These are phyloP conservation scores for Saitozyma sp. DNA, from an alignment of 768 basidiomycete genomes.

Conservation along the genomic window DNA sequence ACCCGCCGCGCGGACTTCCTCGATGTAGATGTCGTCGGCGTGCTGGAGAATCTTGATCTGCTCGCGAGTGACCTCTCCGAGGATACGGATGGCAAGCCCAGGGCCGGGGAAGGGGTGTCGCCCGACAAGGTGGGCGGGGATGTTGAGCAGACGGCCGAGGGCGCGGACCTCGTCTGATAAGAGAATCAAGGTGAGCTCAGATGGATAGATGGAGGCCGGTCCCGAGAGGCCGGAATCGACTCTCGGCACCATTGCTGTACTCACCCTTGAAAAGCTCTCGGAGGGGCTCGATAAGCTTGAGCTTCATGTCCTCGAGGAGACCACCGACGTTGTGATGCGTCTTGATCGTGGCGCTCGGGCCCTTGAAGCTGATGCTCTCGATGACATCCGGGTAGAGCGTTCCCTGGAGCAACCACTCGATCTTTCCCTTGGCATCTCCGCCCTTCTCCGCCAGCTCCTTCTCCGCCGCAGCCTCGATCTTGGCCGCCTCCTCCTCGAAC, in stretches of 20 bases:
- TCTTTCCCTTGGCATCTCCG: constrained; percentile 76
- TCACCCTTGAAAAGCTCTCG: constrained; percentile 96
- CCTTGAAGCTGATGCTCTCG: constrained; percentile 98
- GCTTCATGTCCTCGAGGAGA: constrained; percentile 92
- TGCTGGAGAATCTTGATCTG: constrained; percentile 82
- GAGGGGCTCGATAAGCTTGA: constrained; percentile 96
- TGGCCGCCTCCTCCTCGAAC: constrained; percentile 89
- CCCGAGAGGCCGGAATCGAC: background rate
- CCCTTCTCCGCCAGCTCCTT: constrained; percentile 66
- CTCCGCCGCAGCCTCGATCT: constrained; percentile 79
- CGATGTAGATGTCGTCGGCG: constrained; percentile 94
- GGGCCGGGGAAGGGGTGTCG: constrained; percentile 99
- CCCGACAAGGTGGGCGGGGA: constrained; percentile 88
- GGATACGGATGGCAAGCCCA: constrained; percentile 94
- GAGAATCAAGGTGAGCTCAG: too few species aligned
- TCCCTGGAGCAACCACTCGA: constrained; percentile 96
- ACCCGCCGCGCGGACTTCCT: constrained; percentile 90
- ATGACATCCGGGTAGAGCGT: constrained; percentile 99
- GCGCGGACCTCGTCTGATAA: constrained; percentile 86
- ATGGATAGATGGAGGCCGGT: background rate
- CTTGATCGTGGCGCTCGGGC: constrained; percentile 98
- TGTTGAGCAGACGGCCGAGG: constrained; percentile 83
- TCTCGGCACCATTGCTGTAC: constrained; percentile 21
- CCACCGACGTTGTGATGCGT: constrained; percentile 99
- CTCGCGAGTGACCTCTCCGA: constrained; percentile 89